These are phyloP conservation scores for Saccharomycopsis sp. DNA, from an alignment of 805 yeast species.

Conservation along the genomic window DNA sequence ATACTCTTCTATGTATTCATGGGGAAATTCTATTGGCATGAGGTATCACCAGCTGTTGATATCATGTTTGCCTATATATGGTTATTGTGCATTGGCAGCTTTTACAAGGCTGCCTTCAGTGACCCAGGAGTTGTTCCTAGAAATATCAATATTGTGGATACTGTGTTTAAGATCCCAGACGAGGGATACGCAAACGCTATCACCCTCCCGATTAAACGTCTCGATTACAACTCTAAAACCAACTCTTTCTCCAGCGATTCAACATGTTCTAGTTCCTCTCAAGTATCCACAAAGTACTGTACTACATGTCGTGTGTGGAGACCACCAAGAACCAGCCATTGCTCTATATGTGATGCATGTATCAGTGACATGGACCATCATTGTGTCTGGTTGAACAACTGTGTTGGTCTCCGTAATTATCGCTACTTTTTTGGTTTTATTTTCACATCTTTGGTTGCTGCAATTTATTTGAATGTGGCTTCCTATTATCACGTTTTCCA, in stretches of 20 bases:
- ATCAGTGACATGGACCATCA: slow-evolving; percentile 61
- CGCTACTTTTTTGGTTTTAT: slow-evolving; percentile 52
- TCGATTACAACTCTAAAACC: neutral
- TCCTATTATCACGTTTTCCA: slow-evolving; percentile 30
- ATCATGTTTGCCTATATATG: slow-evolving; percentile 54
- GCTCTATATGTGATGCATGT: slow-evolving; percentile 63
- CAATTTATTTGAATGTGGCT: slow-evolving; percentile 27
- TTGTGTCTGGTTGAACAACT: slow-evolving; percentile 64
- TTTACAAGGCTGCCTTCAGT: slow-evolving; percentile 45
- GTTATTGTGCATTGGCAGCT: slow-evolving; percentile 42
- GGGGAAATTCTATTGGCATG: slow-evolving; percentile 48
- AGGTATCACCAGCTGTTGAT: slow-evolving; percentile 49
- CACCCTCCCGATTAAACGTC: slow-evolving; percentile 37
- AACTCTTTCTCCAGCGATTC: neutral
- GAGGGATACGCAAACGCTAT: slow-evolving; percentile 49
- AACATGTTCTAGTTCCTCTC: slow-evolving; percentile 9
- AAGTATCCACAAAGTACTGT: slow-evolving; percentile 50
- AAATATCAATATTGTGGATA: slow-evolving; percentile 51
- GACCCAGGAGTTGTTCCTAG: slow-evolving; percentile 73
- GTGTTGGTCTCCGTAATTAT: slow-evolving; percentile 72
- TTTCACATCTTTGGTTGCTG: slow-evolving; percentile 30
- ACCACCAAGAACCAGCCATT: slow-evolving; percentile 71
- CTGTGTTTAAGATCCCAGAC: slow-evolving; percentile 36
- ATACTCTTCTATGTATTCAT: slow-evolving; percentile 50
- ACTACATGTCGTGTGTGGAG: slow-evolving; percentile 66